These are phyloP conservation scores for Arthrobotrys entomopaga DNA, from an alignment of 2,329 filamentous ascomycete genomes.

Conservation along the genomic window DNA sequence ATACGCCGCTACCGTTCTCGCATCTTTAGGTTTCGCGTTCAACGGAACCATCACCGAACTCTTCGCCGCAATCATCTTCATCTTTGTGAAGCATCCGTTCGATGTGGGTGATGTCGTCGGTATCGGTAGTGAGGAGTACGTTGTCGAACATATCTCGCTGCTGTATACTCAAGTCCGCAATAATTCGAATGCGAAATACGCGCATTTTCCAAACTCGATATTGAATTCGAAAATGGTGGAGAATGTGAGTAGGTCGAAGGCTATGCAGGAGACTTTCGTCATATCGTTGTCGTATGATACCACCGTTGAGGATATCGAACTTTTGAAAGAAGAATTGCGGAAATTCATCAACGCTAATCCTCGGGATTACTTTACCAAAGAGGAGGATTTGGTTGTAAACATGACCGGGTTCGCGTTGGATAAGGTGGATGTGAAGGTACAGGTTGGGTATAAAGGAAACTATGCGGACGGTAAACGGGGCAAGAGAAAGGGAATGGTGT, in stretches of 20 bases:
- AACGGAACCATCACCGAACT: slow-evolving; percentile 58
- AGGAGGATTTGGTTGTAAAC: slow-evolving; percentile 81
- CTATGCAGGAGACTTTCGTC: slow-evolving; percentile 61
- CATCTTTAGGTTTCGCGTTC: slow-evolving; percentile 58
- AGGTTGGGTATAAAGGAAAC: slow-evolving; percentile 91
- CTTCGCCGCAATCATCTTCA: slow-evolving; percentile 58
- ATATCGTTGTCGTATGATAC: slow-evolving; percentile 59
- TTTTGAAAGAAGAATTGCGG: slow-evolving; percentile 59
- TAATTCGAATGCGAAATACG: slow-evolving; percentile 41
- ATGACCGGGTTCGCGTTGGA: slow-evolving; percentile 84
- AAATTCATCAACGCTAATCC: slow-evolving; percentile 61
- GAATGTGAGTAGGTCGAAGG: slow-evolving; percentile 61
- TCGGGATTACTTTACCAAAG: slow-evolving; percentile 62
- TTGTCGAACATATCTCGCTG: slow-evolving; percentile 58
- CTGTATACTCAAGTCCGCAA: slow-evolving; percentile 57
- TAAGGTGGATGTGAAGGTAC: slow-evolving; percentile 82
- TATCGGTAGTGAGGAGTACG: slow-evolving; percentile 57
- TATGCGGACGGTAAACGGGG: slow-evolving; percentile 73
- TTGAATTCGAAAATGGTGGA: slow-evolving; percentile 62
- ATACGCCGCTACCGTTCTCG: slow-evolving; percentile 32
- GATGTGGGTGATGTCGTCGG: slow-evolving; percentile 61
- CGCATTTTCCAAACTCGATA: slow-evolving; percentile 61
- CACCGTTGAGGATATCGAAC: slow-evolving; percentile 60
- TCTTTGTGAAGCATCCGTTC: slow-evolving; percentile 60
- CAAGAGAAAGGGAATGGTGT: slow-evolving; percentile 9